Evolutionary conservation across 441 rosid species (phyloP), one percentile per base, ranked within the genome.

Genomic region (Croton laevigatus): DNA sequence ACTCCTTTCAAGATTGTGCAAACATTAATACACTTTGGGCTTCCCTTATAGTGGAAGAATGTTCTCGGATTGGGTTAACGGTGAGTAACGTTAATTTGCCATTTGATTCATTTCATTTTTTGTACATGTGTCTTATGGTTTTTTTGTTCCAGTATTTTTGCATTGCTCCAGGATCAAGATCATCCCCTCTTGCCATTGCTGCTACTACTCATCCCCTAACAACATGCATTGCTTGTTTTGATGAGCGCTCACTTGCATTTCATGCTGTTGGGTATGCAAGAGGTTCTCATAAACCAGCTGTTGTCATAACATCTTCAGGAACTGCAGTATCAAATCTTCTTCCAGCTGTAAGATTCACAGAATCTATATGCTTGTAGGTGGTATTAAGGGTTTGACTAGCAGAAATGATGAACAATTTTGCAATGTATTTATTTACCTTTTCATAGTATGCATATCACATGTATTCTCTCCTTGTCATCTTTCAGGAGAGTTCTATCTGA

Each of bases 321-420:
- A 95, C 99, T 64, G 99, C 99, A 53, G 97, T 92, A 70, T 95
- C 99, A 73, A 95, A 95, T 83, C 99, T 95, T 84, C 83, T 89
- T 80, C 99, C 99, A 63, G 98, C 99, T 81, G 99, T 95, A 74
- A 95, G 99, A 82, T 76, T 66, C 61, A 68, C 36, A 9, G 53
- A 55, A 71, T 67, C 38, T 13, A 9, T 40, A 40, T 40, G 44
- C 44, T 40, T 76, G 17, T 67, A 19, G n/a, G n/a, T 59, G 59
- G 59, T 34, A 37, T 64, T 48, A 42, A 27, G 70, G 68, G 62
- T 58, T 73, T 42, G 51, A 52, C 44, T 40, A 63, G 17, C 27
- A 42, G 22, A 9, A 40, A 23, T 20, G n/a, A 57, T 66, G 42
- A 11, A 17, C 38, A 52, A 53, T 61, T 53, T 48, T 22, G 40